Evolutionary conservation across 106 monocot species (phyloP).

Genomic region (Ottelia alismoides): DNA sequence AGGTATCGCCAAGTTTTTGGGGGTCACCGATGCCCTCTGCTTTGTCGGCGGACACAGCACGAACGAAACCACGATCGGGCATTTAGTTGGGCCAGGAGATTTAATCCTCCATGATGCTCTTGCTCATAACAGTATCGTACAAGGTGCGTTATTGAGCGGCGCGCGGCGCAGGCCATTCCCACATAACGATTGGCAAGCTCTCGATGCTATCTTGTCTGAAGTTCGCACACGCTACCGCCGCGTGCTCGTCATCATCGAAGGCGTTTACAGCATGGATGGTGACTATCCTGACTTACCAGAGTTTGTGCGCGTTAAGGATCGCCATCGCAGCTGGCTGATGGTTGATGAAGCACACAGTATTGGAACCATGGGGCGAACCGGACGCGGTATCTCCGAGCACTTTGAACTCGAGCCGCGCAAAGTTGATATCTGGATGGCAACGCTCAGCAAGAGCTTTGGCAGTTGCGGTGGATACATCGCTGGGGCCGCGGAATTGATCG

Average conservation of each 20-base stretch:
- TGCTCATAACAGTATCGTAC: not conserved
- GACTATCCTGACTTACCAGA: not conserved
- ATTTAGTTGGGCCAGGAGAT: not conserved
- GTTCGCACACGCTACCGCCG: too few relatives aligned
- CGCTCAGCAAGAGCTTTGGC: not conserved
- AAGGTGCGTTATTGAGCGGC: not conserved
- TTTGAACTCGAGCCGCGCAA: not conserved
- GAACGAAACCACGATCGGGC: not conserved
- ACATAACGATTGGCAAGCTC: too few relatives aligned
- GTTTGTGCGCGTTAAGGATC: not conserved
- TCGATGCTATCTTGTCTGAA: too few relatives aligned
- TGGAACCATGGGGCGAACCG: not conserved
- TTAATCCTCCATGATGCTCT: not conserved
- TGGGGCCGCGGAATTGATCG: not conserved
- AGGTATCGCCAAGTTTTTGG: not conserved
- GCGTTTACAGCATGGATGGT: not conserved
- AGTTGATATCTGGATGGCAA: not conserved
- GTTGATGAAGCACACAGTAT: not conserved
- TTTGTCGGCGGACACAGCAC: not conserved
- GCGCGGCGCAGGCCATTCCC: not conserved
- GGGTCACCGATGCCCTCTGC: not conserved
- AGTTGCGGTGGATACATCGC: not conserved
- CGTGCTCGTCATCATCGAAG: not conserved
- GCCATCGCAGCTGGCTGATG: not conserved
- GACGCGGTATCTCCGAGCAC: not conserved